Conservation (phyloP, 345 rosid species). For the Nasturtium officinale region DNA sequence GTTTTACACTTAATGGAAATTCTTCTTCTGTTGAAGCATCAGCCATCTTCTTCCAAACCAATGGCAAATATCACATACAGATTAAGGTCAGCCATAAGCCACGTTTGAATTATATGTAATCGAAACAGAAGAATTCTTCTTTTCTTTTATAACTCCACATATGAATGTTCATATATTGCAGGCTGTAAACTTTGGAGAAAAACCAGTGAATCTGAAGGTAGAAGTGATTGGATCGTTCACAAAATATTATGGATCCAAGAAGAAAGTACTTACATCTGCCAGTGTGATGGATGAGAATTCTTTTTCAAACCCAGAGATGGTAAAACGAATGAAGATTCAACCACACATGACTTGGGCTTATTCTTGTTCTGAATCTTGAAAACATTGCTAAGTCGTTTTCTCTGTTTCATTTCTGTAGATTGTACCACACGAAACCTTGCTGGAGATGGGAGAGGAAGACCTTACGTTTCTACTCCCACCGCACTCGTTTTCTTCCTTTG, state of each 20-base stretch:
- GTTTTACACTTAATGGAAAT: slow-evolving; percentile 48
- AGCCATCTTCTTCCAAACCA: slow-evolving; percentile 61
- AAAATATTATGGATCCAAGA: slow-evolving; percentile 51
- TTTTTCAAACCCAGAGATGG: slow-evolving; percentile 67
- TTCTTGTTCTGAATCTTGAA: neutral
- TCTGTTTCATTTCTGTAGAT: slow-evolving; percentile 49
- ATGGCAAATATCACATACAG: slow-evolving; percentile 52
- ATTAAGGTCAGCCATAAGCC: slow-evolving; percentile 53
- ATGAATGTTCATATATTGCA: slow-evolving; percentile 39
- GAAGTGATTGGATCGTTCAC: slow-evolving; percentile 53
- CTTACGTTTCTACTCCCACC: slow-evolving; percentile 60
- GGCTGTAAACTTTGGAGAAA: slow-evolving; percentile 72
- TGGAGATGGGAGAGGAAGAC: slow-evolving; percentile 47
- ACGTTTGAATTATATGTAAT: no score
- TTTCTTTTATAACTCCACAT: neutral
- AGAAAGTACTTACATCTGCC: slow-evolving; percentile 60
- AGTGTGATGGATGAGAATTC: slow-evolving; percentile 85
- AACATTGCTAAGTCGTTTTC: slow-evolving; percentile 1
- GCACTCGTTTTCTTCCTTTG: slow-evolving; percentile 65
- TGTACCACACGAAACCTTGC: slow-evolving; percentile 46
- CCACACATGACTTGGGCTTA: neutral
- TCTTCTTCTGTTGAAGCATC: slow-evolving; percentile 64
- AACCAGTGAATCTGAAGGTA: slow-evolving; percentile 51
- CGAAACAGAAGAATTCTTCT: neutral
- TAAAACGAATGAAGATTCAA: slow-evolving; percentile 25